Base-by-base conservation (phyloP, 2,329 filamentous ascomycete genomes). In the Neonectria magnoliae region DNA sequence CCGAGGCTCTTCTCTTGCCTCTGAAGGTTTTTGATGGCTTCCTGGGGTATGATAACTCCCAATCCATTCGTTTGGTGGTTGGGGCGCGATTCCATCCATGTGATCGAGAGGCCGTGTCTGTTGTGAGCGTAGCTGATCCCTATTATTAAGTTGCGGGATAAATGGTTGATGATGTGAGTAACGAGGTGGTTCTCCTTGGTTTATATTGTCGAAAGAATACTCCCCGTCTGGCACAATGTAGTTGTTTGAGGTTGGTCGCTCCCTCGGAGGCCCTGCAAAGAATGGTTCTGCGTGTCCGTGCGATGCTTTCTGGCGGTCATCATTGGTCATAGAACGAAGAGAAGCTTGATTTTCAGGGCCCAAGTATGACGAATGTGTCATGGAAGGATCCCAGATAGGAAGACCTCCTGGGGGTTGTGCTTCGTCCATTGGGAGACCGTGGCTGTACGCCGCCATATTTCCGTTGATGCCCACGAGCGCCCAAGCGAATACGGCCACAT, bases 401-500 rank as follows among this genome's bases (percentile, higher is more conserved):
- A 75, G 64, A 14, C 71, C 73, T 44, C 68, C 69, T 13, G 68
- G 68, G 1, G 91, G 90, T 64, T 88, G 82, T 31, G 89, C 84
- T 65, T 91, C 88, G n/a, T 87, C 90, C 20, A 78, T 80, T 1
- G 91, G 89, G 29, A 81, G 83, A 3, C 92, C 91, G 5, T 82
- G 83, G 50, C 87, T 83, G 72, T 90, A 91, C 3, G 87, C 83
- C 16, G 89, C 88, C 58, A 95, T 80, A 44, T 88, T 90, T 14
- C 91, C 91, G 76, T 96, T 95, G 81, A 94, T 94, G 22, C 92
- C 92, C 25, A 90, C 88, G 11, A 95, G 80, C 2, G 90, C 91
- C 93, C 93, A 97, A 10, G 93, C 93, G 76, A 97, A 96, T n/a
- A 96, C 91, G 1, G 92, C 93, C 52, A 94, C 91, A 58, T 96